Evolutionary conservation across 768 basidiomycete genomes (phyloP).

Genomic region (Panaeolus papilionaceus): DNA sequence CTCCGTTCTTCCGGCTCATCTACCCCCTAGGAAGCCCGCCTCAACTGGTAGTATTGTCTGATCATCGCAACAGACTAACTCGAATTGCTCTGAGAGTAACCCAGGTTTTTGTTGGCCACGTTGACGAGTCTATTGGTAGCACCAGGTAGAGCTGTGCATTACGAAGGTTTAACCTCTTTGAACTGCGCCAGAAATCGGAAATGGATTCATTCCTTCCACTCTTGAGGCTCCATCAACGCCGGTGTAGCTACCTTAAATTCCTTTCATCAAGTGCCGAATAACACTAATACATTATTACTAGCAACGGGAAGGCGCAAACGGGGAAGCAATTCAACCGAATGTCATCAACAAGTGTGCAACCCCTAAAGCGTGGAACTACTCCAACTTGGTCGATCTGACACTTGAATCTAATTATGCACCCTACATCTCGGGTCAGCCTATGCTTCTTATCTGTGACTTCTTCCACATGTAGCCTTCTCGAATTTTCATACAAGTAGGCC

Average conservation of each 20-base stretch:
- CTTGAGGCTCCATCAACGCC: neutral
- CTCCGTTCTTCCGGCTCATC: conserved; percentile 3
- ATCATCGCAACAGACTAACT: neutral
- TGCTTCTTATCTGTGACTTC: conserved; percentile 12
- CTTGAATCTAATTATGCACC: conserved; percentile 10
- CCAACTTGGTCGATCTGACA: conserved; percentile 9
- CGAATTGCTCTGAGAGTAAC: neutral
- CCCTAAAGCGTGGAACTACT: conserved; percentile 13
- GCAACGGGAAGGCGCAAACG: neutral
- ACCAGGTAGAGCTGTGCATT: conserved; percentile 5
- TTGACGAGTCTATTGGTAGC: neutral
- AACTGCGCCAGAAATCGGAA: conserved; percentile 2
- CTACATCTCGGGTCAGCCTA: conserved; percentile 3
- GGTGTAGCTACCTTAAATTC: neutral
- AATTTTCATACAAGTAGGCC: conserved; percentile 9
- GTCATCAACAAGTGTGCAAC: conserved; percentile 8
- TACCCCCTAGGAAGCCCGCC: neutral
- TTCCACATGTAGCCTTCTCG: conserved; percentile 7
- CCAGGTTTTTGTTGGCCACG: conserved; percentile 1
- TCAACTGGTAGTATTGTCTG: neutral
- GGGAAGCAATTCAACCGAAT: conserved; percentile 9
- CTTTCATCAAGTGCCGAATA: conserved; percentile 11
- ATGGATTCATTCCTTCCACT: conserved; percentile 3
- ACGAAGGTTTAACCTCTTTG: neutral
- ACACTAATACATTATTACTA: neutral